Percentiles rank a stretch among this genome's conserved stretches.
These are phyloP conservation scores for Phytopythium delawarense DNA, from an alignment of 352 stramenopile species.

Conservation along the genomic window DNA sequence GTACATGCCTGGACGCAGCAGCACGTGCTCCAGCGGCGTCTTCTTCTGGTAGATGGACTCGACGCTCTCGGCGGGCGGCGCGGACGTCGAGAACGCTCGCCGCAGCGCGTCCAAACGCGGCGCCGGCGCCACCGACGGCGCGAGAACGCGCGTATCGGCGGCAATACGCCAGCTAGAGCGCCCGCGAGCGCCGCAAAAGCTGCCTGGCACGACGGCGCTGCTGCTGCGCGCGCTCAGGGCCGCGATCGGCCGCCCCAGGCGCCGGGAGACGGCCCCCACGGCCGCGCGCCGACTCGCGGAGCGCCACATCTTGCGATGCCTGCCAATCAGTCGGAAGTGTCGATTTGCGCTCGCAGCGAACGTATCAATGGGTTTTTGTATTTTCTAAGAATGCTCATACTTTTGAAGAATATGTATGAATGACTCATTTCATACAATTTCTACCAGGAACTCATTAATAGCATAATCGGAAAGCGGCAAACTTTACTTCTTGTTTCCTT, in stretches of 20 bases:
- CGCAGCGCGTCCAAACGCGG: not conserved
- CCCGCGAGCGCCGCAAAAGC: not conserved
- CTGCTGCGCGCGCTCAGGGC: not conserved
- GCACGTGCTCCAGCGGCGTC: slow-evolving; percentile 85
- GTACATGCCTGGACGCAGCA: slow-evolving; percentile 91
- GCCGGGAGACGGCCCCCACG: not conserved
- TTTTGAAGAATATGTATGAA: too few relatives aligned
- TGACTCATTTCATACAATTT: too few relatives aligned
- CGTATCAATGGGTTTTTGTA: too few relatives aligned
- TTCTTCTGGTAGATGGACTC: slow-evolving; percentile 89
- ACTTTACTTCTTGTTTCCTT: too few relatives aligned
- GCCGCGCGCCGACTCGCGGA: slow-evolving; percentile 9
- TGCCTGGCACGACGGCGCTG: not conserved
- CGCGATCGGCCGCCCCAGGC: not conserved
- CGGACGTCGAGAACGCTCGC: slow-evolving; percentile 17
- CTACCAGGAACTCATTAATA: too few relatives aligned
- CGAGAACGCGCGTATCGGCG: slow-evolving; percentile 21
- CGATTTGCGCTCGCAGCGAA: too few relatives aligned
- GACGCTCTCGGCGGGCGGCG: slow-evolving; percentile 26
- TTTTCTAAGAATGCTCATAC: too few relatives aligned
- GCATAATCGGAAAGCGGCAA: too few relatives aligned
- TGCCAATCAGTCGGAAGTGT: not conserved
- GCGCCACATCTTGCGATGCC: slow-evolving; percentile 23
- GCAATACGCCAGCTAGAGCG: not conserved
- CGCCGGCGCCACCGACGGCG: slow-evolving; percentile 20